Percentiles rank a stretch among this genome's conserved stretches.
Conservation (phyloP, 2,329 filamentous ascomycete species). For the Trichoderma asperellum region DNA sequence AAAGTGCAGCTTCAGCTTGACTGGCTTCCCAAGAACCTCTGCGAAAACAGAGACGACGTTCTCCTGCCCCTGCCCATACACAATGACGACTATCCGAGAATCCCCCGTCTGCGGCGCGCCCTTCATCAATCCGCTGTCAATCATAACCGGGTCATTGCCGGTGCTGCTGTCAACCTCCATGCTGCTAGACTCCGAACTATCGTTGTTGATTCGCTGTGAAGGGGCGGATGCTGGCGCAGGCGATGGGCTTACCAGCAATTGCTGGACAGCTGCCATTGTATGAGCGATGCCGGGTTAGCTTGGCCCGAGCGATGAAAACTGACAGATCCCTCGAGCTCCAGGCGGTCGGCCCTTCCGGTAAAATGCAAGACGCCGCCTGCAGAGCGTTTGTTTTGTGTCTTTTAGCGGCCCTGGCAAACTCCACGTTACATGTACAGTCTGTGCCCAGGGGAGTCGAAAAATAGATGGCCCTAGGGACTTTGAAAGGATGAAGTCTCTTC, state of each 20-base stretch:
- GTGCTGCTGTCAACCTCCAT: slow-evolving; percentile 45
- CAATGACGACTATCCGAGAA: slow-evolving; percentile 63
- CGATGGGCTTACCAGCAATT: slow-evolving; percentile 43
- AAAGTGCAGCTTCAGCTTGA: slow-evolving; percentile 61
- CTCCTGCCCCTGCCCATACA: slow-evolving; percentile 73
- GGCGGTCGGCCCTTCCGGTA: slow-evolving; percentile 4
- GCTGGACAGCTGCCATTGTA: slow-evolving; percentile 47
- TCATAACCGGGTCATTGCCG: slow-evolving; percentile 41
- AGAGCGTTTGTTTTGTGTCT: slow-evolving; percentile 11
- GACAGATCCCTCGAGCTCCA: neutral
- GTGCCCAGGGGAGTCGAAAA: slow-evolving; percentile 10
- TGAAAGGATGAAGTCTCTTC: neutral
- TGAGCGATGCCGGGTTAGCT: neutral
- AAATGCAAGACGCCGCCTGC: slow-evolving; percentile 19
- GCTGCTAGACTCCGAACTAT: slow-evolving; percentile 32
- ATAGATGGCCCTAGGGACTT: neutral
- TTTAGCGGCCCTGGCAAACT: slow-evolving; percentile 11
- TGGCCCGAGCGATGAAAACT: neutral
- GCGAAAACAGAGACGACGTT: slow-evolving; percentile 75
- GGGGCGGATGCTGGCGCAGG: slow-evolving; percentile 38
- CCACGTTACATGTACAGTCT: slow-evolving; percentile 9
- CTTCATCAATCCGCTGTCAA: slow-evolving; percentile 48
- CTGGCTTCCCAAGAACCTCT: slow-evolving; percentile 77
- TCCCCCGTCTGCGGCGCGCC: slow-evolving; percentile 58
- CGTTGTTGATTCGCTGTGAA: slow-evolving; percentile 35